Percentiles rank a stretch among this genome's conserved stretches.
Conservation (phyloP, 805 yeast species). For the Cyberlindnera saturnus region DNA sequence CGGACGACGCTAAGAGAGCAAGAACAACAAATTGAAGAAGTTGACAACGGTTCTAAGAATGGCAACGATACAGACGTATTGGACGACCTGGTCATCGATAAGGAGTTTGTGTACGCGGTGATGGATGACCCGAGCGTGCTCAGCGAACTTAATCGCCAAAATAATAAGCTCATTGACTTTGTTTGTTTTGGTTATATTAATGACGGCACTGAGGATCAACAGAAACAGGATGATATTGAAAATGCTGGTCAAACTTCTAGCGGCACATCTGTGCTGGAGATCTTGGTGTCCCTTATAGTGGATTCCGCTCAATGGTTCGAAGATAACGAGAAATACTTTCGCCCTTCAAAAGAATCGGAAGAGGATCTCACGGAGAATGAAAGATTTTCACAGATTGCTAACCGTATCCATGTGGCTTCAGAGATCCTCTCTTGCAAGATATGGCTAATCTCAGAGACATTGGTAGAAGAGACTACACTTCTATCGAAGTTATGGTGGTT, state of each 20-base stretch:
- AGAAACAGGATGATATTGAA: constrained; percentile 9
- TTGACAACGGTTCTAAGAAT: neutral
- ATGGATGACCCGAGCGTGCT: constrained; percentile 34
- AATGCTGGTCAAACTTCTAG: constrained; percentile 3
- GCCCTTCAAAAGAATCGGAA: constrained; percentile 5
- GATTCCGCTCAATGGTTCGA: constrained; percentile 35
- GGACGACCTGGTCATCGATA: constrained; percentile 13
- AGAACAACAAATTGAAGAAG: constrained; percentile 4
- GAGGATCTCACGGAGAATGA: constrained; percentile 11
- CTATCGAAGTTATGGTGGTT: constrained; percentile 74
- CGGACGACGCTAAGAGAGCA: constrained; percentile 9
- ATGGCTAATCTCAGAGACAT: constrained; percentile 86
- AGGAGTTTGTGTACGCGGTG: constrained; percentile 30
- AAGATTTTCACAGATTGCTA: constrained; percentile 18
- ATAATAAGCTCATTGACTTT: constrained; percentile 43
- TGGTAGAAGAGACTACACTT: constrained; percentile 64
- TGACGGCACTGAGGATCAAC: constrained; percentile 5
- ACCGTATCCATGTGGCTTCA: constrained; percentile 57
- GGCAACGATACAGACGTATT: constrained; percentile 3
- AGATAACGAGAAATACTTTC: constrained; percentile 13
- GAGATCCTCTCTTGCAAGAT: constrained; percentile 86
- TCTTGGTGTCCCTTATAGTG: constrained; percentile 38
- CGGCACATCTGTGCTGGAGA: constrained; percentile 36
- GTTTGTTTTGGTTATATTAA: constrained; percentile 39
- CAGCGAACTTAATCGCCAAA: constrained; percentile 31